Evolutionary conservation across 1,284 basidiomycete species (phyloP), one percentile per base, ranked within the genome.

Genomic region (Cutaneotrichosporon cavernicola): DNA sequence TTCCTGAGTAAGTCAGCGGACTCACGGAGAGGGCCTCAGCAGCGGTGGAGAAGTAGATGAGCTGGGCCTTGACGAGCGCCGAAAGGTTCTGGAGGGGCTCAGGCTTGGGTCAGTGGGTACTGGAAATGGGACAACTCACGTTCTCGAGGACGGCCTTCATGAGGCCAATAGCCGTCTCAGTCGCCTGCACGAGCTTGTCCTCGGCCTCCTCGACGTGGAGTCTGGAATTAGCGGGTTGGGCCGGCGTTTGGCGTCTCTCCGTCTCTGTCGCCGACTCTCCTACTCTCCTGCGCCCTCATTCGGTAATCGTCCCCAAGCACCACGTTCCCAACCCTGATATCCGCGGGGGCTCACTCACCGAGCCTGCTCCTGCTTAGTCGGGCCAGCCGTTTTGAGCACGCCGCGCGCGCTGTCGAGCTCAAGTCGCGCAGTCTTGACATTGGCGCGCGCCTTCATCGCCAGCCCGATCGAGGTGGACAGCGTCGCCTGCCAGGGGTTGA

Each of bases 61-160:
- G 86, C 84, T 96, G 82, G 55, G 97, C 92, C 81, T 97, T 97
- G 76, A 89, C 86, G 62, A 99, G 88, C 74, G 92, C 89, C 68
- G 93, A 92, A 58, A 99, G 81, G 81, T 94, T 92, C 86, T 92
- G 93, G 77, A 98, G 82, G 0, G 96, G 92, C 82, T 98, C 96
- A 55, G 96, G 96, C 92, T 94, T 64, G n/a, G 1, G 52, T 61
- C 21, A 61, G 60, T 51, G 49, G 11, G 18, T 30, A 4, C n/a
- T 34, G 21, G 34, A n/a, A 18, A 30, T 26, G 26, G 26, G 7
- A 10, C 36, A 31, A 83, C 89, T 59, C 70, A 93, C 91, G 82
- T 97, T 97, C 75, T 98, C 95, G 51, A 98, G 85, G 14, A 98
- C 95, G 49, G 91, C 90, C 85, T 98, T 97, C 96, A 98, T 98